A percentile compares a stretch with the other conserved stretches of the same genome.
Evolutionary conservation across 2,329 filamentous ascomycete genomes (phyloP).

Genomic region (Phyllosticta citribraziliensis): DNA sequence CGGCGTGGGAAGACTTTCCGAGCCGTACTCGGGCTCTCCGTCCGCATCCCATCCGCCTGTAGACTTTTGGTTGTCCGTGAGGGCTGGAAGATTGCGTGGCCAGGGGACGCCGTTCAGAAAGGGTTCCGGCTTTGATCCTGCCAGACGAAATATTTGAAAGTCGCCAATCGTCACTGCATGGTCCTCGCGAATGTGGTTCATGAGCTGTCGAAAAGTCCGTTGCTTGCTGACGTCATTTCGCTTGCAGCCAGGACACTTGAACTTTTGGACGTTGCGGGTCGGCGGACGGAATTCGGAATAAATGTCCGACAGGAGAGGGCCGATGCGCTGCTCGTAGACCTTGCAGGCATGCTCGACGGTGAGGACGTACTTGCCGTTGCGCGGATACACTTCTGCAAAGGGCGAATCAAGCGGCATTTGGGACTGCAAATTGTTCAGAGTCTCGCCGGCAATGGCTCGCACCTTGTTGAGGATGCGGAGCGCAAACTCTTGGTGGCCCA

Average conservation of each 20-base stretch:
- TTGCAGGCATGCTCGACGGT: conserved; percentile 23
- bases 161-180: conserved; percentile 18
- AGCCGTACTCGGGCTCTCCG: conserved; percentile 6
- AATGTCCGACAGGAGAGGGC: conserved; percentile 12
- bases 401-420: conserved; percentile 5
- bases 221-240: conserved; percentile 15
- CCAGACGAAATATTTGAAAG: conserved; percentile 17
- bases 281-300: conserved; percentile 2
- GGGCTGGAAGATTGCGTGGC: conserved; percentile 22
- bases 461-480: conserved; percentile 19
- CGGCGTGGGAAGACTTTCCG: neutral
- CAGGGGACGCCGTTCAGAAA: conserved; percentile 18
- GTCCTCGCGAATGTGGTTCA: conserved; percentile 20
- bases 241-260: conserved; percentile 22
- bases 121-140: conserved; percentile 1
- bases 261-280: conserved; percentile 12
- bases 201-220: conserved; percentile 16
- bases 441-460: conserved; percentile 10
- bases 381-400: conserved; percentile 4
- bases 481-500: conserved; percentile 17
- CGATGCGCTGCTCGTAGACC: conserved; percentile 19
- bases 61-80: conserved; percentile 19
- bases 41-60: conserved; percentile 20
- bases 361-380: conserved; percentile 17
- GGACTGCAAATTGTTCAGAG: conserved; percentile 4